phyloP scores from a whole-genome alignment of 2,329 filamentous ascomycete genomes.

The Tolypocladium tundrense region DNA sequence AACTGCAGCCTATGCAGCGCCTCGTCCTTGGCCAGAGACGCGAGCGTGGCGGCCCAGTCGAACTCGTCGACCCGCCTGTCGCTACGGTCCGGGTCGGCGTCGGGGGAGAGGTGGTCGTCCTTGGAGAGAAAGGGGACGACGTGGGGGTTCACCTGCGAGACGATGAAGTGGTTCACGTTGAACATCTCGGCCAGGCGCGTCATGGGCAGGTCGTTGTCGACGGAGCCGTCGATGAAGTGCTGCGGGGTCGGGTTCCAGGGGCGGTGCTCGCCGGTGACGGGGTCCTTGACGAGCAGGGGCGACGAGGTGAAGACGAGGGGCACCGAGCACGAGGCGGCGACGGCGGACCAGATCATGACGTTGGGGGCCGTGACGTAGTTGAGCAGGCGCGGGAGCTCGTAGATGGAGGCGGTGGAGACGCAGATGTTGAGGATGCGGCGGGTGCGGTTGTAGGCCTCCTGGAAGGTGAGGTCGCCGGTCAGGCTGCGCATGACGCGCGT shows the following conservation, averaged over 20 bases:
- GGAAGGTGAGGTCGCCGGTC: conserved; percentile 85
- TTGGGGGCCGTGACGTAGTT: conserved; percentile 93
- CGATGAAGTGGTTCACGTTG: conserved; percentile 97
- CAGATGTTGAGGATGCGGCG: conserved; percentile 87
- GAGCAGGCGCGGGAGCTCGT: conserved; percentile 75
- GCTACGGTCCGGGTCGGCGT: conserved; percentile 14
- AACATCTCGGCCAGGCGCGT: conserved; percentile 87
- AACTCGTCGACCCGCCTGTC: conserved; percentile 25
- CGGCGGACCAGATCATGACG: conserved; percentile 92
- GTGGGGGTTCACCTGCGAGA: conserved; percentile 93
- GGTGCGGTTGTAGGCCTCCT: conserved; percentile 92
- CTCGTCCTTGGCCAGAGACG: conserved; percentile 68
- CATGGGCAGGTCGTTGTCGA: conserved; percentile 91
- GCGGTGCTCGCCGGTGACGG: conserved; percentile 62
- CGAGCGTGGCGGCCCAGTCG: conserved; percentile 56
- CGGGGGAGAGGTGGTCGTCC: conserved; percentile 50
- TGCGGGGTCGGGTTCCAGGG: conserved; percentile 82
- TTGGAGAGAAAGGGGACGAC: conserved; percentile 76
- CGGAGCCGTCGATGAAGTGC: conserved; percentile 87
- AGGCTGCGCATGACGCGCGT: conserved; percentile 70
- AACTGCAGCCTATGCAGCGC: conserved; percentile 71
- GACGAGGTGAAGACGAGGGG: conserved; percentile 76
- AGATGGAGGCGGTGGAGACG: conserved; percentile 77
- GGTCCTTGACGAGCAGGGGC: conserved; percentile 74
- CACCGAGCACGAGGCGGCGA: conserved; percentile 91